Percentiles rank a stretch among this genome's conserved stretches.
Evolutionary conservation across 371 early-diverging fungal species (phyloP).

Genomic region (Mucor irregularis): DNA sequence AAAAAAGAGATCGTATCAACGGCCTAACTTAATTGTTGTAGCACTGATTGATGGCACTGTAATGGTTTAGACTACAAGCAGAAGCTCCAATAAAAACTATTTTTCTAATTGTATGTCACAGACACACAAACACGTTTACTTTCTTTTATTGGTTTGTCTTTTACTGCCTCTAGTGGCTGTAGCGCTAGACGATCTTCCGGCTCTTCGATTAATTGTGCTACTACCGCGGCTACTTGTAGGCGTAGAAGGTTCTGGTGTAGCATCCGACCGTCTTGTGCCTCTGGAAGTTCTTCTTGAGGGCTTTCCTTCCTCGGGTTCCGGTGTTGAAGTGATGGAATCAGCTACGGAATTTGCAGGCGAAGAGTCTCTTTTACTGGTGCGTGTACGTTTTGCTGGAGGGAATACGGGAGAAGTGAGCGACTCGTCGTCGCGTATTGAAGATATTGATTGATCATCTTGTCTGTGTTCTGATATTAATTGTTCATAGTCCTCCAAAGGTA

Average conservation of each 20-base stretch:
- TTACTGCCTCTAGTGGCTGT: constrained; percentile 13
- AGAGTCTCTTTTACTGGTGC: constrained; percentile 45
- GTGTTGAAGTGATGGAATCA: constrained; percentile 57
- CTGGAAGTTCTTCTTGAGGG: constrained; percentile 27
- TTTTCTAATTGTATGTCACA: no score
- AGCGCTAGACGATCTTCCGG: constrained; percentile 21
- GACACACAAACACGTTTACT: no score
- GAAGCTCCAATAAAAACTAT: constrained; percentile 7
- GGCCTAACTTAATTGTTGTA: constrained; percentile 12
- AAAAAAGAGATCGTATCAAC: no score
- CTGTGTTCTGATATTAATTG: constrained; percentile 58
- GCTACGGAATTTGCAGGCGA: constrained; percentile 58
- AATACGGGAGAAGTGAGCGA: constrained; percentile 29
- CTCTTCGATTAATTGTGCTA: background rate
- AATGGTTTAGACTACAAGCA: no score
- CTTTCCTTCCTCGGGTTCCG: constrained; percentile 57
- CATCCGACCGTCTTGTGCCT: constrained; percentile 26
- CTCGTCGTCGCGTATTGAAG: constrained; percentile 22
- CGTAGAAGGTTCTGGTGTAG: constrained; percentile 27
- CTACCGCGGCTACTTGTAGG: background rate
- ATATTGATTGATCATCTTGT: constrained; percentile 44
- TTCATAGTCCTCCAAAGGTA: constrained; percentile 60
- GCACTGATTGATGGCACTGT: background rate
- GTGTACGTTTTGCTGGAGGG: constrained; percentile 47
- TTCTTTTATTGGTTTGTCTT: constrained; percentile 26